Base-by-base conservation (phyloP, 192 early-diverging fungal genomes). In the Diversispora epigaea region DNA sequence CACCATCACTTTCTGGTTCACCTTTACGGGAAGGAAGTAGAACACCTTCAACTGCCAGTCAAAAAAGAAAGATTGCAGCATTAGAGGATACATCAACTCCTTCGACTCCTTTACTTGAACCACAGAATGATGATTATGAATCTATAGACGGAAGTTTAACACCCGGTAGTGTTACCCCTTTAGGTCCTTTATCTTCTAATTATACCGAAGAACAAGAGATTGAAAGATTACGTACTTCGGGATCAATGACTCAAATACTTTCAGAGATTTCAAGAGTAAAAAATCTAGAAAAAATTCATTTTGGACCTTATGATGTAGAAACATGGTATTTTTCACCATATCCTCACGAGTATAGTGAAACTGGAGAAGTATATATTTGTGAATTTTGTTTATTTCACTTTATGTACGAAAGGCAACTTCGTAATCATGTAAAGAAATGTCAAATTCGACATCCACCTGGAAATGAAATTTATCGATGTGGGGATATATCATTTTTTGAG, bases 311-410 rank as follows among this genome's bases (percentile, higher is more conserved):
- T 79, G 90, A 94, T 77, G 91, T 98, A 40, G 95, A 97, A 79
- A 89, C 96, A 0, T 99, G 98, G 98, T 99, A 99, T 81, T 98
- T 98, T 86, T 96, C 96, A 44, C 96, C 98, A 0, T 99, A 98
- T 67, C 96, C 98, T 5, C 83, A 86, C 45, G 95, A 98, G 73
- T 96, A 90, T 77, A 88, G 91, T 7, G 84, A 93, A 49, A 84
- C 85, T 6, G 88, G 89, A n/a, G 82, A 81, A 6, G 81, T 99
- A 5, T 96, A 96, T 75, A 91, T 99, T 46, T 99, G 98, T 80
- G 95, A 98, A 77, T 98, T 98, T 74, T 99, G 98, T 77, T 80
- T 99, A 21, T 90, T 89, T 61, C 93, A 90, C 56, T 93, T 91
- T 72, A 89, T 88, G 14, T 90, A 91, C 6, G 81, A 84, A 17